These are phyloP conservation scores for Sclerotiophoma versabilis DNA, from an alignment of 2,329 filamentous ascomycete genomes.

Conservation along the genomic window DNA sequence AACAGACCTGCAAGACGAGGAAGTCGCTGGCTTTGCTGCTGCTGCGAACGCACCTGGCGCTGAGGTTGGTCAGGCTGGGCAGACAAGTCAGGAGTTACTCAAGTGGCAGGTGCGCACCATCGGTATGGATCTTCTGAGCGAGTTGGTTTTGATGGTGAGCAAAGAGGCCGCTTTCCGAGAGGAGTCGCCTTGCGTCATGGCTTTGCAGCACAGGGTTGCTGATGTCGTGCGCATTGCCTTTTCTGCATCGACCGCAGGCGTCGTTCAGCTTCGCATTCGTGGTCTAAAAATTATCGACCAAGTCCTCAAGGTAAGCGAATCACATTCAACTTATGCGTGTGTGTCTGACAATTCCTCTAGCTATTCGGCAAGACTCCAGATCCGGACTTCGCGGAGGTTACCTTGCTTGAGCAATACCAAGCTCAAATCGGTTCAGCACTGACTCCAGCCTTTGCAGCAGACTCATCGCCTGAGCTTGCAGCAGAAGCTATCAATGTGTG, in stretches of 20 bases:
- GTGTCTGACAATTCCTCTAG: conserved; percentile 37
- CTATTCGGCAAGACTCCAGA: conserved; percentile 96
- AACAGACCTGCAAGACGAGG: conserved; percentile 91
- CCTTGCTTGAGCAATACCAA: conserved; percentile 96
- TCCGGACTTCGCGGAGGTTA: conserved; percentile 96
- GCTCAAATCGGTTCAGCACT: conserved; percentile 96
- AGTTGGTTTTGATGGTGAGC: conserved; percentile 78
- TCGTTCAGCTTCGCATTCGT: conserved; percentile 87
- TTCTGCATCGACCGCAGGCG: conserved; percentile 92
- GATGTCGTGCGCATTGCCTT: conserved; percentile 98
- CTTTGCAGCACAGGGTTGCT: conserved; percentile 81
- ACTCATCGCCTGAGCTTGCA: conserved; percentile 94
- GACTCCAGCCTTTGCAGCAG: conserved; percentile 92
- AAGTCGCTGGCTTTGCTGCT: conserved; percentile 93
- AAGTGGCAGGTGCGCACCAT: conserved; percentile 97
- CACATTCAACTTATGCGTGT: background rate
- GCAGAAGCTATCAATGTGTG: conserved; percentile 97
- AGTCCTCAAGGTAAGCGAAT: conserved; percentile 69
- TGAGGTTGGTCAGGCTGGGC: conserved; percentile 49
- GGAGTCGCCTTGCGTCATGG: conserved; percentile 77
- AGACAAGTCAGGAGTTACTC: conserved; percentile 77
- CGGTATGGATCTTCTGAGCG: conserved; percentile 85
- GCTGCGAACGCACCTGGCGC: conserved; percentile 65
- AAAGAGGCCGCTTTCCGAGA: conserved; percentile 81
- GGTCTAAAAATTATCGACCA: conserved; percentile 94